phyloP scores from a whole-genome alignment of 228 moss, liverwort and hornwort genomes.

The Sphagnum magellanicum region DNA sequence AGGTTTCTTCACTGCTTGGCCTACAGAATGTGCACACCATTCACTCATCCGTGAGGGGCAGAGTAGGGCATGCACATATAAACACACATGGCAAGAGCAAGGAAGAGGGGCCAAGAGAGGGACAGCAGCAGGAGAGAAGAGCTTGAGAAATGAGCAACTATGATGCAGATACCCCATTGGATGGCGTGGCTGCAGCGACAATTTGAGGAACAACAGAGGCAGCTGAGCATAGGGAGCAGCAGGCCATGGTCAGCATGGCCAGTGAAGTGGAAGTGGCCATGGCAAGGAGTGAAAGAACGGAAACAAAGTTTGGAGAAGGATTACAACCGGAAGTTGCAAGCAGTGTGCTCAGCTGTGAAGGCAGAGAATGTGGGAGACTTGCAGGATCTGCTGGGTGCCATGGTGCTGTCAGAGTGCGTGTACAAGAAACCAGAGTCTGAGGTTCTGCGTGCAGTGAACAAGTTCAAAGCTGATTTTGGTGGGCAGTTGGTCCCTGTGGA shows the following conservation, averaged over 20 bases:
- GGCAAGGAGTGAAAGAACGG: conserved; percentile 63
- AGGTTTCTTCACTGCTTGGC: no score
- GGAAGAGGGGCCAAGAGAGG: no score
- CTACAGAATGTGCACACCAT: no score
- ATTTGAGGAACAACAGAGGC: conserved; percentile 71
- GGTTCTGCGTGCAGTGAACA: conserved; percentile 69
- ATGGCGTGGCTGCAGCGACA: conserved; percentile 74
- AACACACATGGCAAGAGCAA: no score
- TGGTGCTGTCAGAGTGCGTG: conserved; percentile 89
- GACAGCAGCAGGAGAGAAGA: not conserved
- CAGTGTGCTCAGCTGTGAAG: conserved; percentile 69
- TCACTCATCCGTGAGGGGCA: no score
- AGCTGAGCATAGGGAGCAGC: conserved; percentile 32
- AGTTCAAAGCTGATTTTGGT: conserved; percentile 82
- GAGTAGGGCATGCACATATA: no score
- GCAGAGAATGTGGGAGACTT: conserved; percentile 71
- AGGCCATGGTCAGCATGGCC: conserved; percentile 82
- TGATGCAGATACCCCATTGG: conserved; percentile 93
- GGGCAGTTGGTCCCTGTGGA: conserved; percentile 78
- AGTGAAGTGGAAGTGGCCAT: conserved; percentile 90
- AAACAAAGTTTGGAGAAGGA: conserved; percentile 72
- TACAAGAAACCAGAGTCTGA: conserved; percentile 91
- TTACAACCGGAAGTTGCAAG: conserved; percentile 62
- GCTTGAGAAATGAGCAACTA: conserved; percentile 2
- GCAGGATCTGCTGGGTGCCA: conserved; percentile 91